A percentile compares a stretch with the other conserved stretches of the same genome.
These are phyloP conservation scores for Bruguiera sexangula DNA, from an alignment of 345 rosid species.

Conservation along the genomic window DNA sequence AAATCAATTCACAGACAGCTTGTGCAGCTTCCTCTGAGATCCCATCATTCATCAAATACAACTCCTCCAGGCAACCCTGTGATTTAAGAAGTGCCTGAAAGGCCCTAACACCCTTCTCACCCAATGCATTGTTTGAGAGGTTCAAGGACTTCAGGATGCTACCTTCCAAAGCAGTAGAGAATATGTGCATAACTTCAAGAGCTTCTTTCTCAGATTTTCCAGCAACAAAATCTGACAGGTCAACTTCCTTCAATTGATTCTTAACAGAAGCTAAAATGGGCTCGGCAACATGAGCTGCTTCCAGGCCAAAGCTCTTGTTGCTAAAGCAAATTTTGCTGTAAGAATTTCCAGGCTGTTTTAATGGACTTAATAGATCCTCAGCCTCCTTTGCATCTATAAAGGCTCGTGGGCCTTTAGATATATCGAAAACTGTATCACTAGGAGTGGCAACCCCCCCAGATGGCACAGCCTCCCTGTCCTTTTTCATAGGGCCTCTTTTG, in stretches of 20 bases:
- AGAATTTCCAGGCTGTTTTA: conserved; percentile 65
- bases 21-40: conserved; percentile 90
- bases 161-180: conserved; percentile 76
- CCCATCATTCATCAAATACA: conserved; percentile 83
- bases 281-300: conserved; percentile 72
- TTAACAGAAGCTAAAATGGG: conserved; percentile 70
- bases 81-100: conserved; percentile 68
- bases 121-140: conserved; percentile 86
- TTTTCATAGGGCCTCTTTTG: conserved; percentile 51
- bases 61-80: conserved; percentile 70
- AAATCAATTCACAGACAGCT: conserved; percentile 73
- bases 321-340: conserved; percentile 87
- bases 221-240: conserved; percentile 86
- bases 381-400: conserved; percentile 81
- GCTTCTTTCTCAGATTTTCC: conserved; percentile 87
- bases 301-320: conserved; percentile 79
- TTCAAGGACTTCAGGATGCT: conserved; percentile 58
- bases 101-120: conserved; percentile 92
- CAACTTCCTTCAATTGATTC: conserved; percentile 76
- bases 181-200: conserved; percentile 75
- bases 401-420: conserved; percentile 64
- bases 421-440: conserved; percentile 54
- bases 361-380: conserved; percentile 64
- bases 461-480: conserved; percentile 25
- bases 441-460: conserved; percentile 33